A percentile compares a stretch with the other conserved stretches of the same genome.
Evolutionary conservation across 352 stramenopile genomes (phyloP).

Genomic region (Globisporangium mamillatum): DNA sequence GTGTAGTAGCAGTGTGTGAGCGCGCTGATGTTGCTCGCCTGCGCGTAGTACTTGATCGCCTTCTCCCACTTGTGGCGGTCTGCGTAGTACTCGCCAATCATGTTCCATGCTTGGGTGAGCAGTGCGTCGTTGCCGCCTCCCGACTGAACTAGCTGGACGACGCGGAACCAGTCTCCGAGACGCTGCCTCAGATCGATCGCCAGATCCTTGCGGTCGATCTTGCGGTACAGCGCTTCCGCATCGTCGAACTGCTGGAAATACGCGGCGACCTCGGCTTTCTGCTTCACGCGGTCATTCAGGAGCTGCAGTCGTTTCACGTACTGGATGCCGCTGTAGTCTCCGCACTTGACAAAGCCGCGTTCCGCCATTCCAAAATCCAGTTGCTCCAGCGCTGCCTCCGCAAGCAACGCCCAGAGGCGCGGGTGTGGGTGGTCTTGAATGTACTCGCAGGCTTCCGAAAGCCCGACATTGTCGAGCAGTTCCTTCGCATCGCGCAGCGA

Average conservation of each 20-base stretch:
- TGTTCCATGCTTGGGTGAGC: slow-evolving; percentile 78
- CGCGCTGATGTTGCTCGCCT: slow-evolving; percentile 72
- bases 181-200: slow-evolving; percentile 89
- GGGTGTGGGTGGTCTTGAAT: slow-evolving; percentile 87
- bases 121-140: slow-evolving; percentile 80
- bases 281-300: slow-evolving; percentile 90
- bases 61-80: slow-evolving; percentile 92
- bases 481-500: slow-evolving; percentile 86
- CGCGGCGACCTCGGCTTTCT: slow-evolving; percentile 87
- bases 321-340: slow-evolving; percentile 91
- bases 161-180: slow-evolving; percentile 92
- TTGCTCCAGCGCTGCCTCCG: slow-evolving; percentile 85
- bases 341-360: slow-evolving; percentile 89
- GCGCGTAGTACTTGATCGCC: slow-evolving; percentile 90
- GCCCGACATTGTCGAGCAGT: slow-evolving; percentile 77
- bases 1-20: slow-evolving; percentile 90
- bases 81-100: slow-evolving; percentile 91
- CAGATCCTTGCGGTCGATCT: slow-evolving; percentile 94
- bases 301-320: slow-evolving; percentile 89
- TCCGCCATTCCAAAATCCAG: slow-evolving; percentile 92
- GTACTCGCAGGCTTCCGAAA: slow-evolving; percentile 75
- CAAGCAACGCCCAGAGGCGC: slow-evolving; percentile 85
- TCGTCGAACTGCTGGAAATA: slow-evolving; percentile 93
- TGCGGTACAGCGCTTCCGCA: slow-evolving; percentile 88
- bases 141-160: slow-evolving; percentile 82